phyloP scores from a whole-genome alignment of 306 rosid genomes.

The Lagenaria siceraria region DNA sequence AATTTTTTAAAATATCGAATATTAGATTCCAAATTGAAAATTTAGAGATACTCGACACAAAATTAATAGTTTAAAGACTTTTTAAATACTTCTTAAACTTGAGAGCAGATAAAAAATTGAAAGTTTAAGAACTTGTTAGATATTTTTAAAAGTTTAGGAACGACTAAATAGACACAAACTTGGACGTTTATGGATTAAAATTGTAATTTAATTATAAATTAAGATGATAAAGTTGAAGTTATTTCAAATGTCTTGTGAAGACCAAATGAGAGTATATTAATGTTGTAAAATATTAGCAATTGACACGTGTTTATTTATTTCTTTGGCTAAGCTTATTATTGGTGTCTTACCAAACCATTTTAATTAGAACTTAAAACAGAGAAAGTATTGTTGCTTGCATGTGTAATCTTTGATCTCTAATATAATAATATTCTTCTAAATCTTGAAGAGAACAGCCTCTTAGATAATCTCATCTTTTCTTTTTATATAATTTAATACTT shows the following conservation, averaged over 20 bases:
- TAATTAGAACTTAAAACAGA: neutral
- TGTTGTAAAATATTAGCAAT: neutral
- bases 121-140: too few relatives aligned
- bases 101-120: too few relatives aligned
- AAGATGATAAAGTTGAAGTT: neutral
- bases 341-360: neutral
- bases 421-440: neutral
- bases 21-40: too few relatives aligned
- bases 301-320: neutral
- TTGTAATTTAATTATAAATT: neutral
- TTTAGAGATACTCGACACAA: too few relatives aligned
- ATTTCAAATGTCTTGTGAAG: neutral
- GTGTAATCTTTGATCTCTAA: neutral
- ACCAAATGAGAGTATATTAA: neutral
- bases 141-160: too few relatives aligned
- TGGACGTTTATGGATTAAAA: too few relatives aligned
- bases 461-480: neutral
- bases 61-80: too few relatives aligned
- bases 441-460: neutral
- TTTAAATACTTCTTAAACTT: too few relatives aligned
- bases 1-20: too few relatives aligned
- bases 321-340: neutral
- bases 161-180: too few relatives aligned
- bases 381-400: neutral
- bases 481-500: neutral